A percentile compares a stretch with the other conserved stretches of the same genome.
These are phyloP conservation scores for Dioscorea zingiberensis DNA, from an alignment of 106 monocot species.

Conservation along the genomic window DNA sequence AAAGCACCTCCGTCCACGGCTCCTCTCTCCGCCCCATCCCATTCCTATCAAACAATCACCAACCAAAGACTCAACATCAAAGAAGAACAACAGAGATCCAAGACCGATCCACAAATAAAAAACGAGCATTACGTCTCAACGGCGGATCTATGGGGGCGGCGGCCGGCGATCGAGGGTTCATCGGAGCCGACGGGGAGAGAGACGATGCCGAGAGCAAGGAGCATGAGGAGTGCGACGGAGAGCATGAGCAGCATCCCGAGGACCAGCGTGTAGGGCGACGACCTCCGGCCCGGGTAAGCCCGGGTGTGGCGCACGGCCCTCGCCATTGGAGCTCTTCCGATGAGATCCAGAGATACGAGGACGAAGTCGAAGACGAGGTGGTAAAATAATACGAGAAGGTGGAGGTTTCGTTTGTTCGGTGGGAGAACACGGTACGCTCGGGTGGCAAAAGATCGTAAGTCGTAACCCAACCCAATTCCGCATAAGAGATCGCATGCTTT, in stretches of 20 bases:
- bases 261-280: conserved; percentile 26
- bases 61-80: neutral
- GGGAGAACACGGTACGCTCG: no score
- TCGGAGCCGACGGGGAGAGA: conserved; percentile 40
- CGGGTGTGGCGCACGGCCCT: conserved; percentile 19
- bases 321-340: conserved; percentile 9
- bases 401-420: no score
- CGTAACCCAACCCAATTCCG: no score
- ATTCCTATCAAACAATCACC: conserved; percentile 12
- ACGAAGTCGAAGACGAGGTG: no score
- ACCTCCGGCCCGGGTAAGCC: conserved; percentile 9
- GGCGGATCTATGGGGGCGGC: conserved; percentile 3
- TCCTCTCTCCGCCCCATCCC: conserved; percentile 37
- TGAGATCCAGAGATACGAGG: neutral
- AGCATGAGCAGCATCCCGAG: conserved; percentile 30
- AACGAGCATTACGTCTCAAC: conserved; percentile 7
- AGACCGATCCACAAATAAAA: neutral
- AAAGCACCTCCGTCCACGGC: conserved; percentile 82
- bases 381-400: no score
- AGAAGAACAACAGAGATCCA: neutral
- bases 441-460: no score
- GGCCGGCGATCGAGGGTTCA: neutral
- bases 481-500: no score
- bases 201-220: conserved; percentile 56
- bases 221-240: conserved; percentile 38